phyloP scores from a whole-genome alignment of 306 rosid genomes.

The Psophocarpus tetragonolobus region DNA sequence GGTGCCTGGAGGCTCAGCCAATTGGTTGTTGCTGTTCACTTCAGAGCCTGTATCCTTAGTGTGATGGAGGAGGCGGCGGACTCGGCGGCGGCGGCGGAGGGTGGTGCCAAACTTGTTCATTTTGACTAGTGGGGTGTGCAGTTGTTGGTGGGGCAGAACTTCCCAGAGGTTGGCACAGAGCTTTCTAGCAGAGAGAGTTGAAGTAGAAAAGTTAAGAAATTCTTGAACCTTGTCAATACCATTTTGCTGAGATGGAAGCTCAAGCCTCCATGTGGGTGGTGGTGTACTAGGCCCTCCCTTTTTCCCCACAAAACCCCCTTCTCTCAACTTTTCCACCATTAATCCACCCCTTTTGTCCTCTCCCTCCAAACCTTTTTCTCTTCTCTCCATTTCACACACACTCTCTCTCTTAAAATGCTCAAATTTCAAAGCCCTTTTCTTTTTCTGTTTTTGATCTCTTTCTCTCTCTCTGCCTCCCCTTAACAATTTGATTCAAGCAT shows the following conservation, averaged over 20 bases:
- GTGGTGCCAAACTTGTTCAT: conserved; percentile 41
- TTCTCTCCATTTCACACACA: conserved; percentile 26
- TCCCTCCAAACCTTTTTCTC: conserved; percentile 38
- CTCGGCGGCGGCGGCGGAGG: conserved; percentile 46
- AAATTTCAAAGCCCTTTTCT: conserved; percentile 34
- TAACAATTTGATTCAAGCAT: background rate
- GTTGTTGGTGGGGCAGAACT: conserved; percentile 55
- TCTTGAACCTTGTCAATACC: conserved; percentile 1
- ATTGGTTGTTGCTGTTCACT: conserved; percentile 24
- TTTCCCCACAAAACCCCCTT: conserved; percentile 48
- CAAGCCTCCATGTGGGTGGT: conserved; percentile 80
- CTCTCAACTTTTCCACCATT: conserved; percentile 60
- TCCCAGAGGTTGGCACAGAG: conserved; percentile 82
- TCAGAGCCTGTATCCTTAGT: conserved; percentile 31
- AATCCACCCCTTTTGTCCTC: conserved; percentile 35
- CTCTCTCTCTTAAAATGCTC: conserved; percentile 14
- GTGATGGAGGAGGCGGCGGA: background rate
- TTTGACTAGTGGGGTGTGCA: conserved; percentile 39
- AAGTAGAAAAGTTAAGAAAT: conserved; percentile 36
- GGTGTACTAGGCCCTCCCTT: conserved; percentile 68
- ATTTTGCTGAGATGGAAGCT: conserved; percentile 36
- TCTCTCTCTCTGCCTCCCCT: background rate
- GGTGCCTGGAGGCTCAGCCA: conserved; percentile 39
- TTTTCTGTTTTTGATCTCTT: background rate
- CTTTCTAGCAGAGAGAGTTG: conserved; percentile 67